A percentile compares a stretch with the other conserved stretches of the same genome.
Evolutionary conservation across 2,329 filamentous ascomycete species (phyloP).

Genomic region (Sporothrix brasiliensis): DNA sequence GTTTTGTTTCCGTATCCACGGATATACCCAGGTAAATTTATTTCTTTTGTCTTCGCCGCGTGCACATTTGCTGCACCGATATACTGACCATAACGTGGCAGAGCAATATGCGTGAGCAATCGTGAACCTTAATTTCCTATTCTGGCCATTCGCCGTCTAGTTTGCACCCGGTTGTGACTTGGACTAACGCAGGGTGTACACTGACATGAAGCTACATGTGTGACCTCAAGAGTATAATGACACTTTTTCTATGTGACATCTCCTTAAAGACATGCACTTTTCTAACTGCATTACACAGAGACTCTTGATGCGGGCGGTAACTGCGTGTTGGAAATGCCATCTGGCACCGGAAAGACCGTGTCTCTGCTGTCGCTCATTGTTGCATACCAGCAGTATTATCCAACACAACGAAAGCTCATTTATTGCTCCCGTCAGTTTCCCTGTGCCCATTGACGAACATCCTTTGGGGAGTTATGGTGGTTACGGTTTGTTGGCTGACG

Average conservation of each 20-base stretch:
- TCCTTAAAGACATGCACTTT: background rate
- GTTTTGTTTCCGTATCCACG: constrained; percentile 62
- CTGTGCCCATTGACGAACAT: background rate
- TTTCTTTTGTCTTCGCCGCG: background rate
- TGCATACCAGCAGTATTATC: constrained; percentile 92
- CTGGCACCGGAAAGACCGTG: constrained; percentile 95
- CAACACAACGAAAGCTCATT: constrained; percentile 92
- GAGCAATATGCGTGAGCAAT: constrained; percentile 56
- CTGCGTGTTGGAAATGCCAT: constrained; percentile 98
- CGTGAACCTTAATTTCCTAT: background rate
- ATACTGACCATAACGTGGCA: constrained; percentile 35
- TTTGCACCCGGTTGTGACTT: background rate
- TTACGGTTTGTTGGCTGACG: background rate
- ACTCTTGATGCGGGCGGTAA: constrained; percentile 94
- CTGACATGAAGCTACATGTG: constrained; percentile 55
- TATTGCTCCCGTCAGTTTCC: constrained; percentile 79
- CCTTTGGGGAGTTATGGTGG: background rate
- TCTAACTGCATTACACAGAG: constrained; percentile 43
- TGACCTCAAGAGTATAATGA: constrained; percentile 55
- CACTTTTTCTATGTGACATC: background rate
- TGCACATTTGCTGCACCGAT: background rate
- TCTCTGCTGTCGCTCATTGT: constrained; percentile 93
- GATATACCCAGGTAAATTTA: constrained; percentile 49
- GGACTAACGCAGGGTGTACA: constrained; percentile 10
- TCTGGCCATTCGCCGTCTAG: background rate